Conservation (phyloP, 192 early-diverging fungal genomes). For the Rhizoclosmatium sp. region DNA sequence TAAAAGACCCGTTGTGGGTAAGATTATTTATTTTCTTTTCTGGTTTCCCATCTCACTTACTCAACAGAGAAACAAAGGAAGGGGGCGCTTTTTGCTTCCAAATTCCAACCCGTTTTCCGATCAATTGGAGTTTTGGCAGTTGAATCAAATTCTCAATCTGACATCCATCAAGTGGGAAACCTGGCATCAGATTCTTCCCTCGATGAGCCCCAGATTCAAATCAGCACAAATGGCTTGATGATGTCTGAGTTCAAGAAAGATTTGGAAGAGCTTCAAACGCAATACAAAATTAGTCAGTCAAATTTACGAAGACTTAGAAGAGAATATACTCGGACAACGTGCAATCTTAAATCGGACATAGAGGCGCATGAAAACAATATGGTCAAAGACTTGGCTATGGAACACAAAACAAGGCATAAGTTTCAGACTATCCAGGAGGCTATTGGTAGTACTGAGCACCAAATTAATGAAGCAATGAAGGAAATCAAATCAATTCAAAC, state of each 20-base stretch:
- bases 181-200: neutral
- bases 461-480: neutral
- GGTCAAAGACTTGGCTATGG: slow-evolving; percentile 7
- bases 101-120: neutral
- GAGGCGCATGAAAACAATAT: neutral
- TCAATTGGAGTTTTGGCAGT: slow-evolving; percentile 7
- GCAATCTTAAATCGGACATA: slow-evolving; percentile 29
- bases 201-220: neutral
- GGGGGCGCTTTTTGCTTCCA: neutral
- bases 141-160: neutral
- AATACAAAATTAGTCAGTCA: slow-evolving; percentile 15
- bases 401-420: slow-evolving; percentile 23
- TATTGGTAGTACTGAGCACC: neutral
- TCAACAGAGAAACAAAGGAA: slow-evolving; percentile 3
- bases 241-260: neutral
- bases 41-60: neutral
- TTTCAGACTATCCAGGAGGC: slow-evolving; percentile 19
- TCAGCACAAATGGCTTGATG: neutral
- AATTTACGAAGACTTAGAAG: slow-evolving; percentile 2
- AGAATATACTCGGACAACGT: slow-evolving; percentile 15
- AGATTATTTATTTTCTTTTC: neutral
- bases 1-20: neutral
- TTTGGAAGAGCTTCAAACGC: neutral
- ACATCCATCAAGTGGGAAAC: neutral
- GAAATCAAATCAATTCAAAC: neutral